Conservation (phyloP, 495 filamentous ascomycete genomes). For the Trichocladium antarcticum region DNA sequence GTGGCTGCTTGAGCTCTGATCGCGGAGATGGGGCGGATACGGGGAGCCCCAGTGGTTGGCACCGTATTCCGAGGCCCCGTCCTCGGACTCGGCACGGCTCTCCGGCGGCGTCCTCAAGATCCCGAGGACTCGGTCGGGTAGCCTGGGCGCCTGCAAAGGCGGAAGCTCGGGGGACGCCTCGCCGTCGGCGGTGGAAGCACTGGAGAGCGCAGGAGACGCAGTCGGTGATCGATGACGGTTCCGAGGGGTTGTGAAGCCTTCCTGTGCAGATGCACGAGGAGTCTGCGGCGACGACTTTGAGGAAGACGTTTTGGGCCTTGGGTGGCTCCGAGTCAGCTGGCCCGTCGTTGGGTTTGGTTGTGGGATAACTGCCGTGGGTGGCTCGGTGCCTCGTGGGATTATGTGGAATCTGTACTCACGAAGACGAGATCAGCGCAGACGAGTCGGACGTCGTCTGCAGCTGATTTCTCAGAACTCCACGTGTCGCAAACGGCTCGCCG, state of each 20-base stretch:
- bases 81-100: constrained; percentile 11
- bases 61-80: constrained; percentile 36
- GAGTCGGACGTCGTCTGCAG: constrained; percentile 41
- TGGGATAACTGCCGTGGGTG: not conserved
- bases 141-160: constrained; percentile 38
- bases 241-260: constrained; percentile 25
- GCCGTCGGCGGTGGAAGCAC: constrained; percentile 43
- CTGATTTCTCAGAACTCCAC: constrained; percentile 35
- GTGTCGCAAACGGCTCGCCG: constrained; percentile 17
- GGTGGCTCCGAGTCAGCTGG: constrained; percentile 6
- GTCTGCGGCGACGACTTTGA: constrained; percentile 32
- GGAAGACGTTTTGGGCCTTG: constrained; percentile 40
- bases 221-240: constrained; percentile 21
- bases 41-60: constrained; percentile 66
- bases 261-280: constrained; percentile 44
- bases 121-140: constrained; percentile 38
- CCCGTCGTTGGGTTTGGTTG: not conserved
- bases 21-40: constrained; percentile 47
- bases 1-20: constrained; percentile 40
- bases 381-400: constrained; percentile 1
- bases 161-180: constrained; percentile 44
- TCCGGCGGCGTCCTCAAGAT: constrained; percentile 42
- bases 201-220: constrained; percentile 39
- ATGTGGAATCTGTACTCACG: constrained; percentile 28
- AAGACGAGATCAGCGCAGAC: constrained; percentile 47